Conservation (phyloP, 441 rosid genomes). For the Geranium incanum region DNA sequence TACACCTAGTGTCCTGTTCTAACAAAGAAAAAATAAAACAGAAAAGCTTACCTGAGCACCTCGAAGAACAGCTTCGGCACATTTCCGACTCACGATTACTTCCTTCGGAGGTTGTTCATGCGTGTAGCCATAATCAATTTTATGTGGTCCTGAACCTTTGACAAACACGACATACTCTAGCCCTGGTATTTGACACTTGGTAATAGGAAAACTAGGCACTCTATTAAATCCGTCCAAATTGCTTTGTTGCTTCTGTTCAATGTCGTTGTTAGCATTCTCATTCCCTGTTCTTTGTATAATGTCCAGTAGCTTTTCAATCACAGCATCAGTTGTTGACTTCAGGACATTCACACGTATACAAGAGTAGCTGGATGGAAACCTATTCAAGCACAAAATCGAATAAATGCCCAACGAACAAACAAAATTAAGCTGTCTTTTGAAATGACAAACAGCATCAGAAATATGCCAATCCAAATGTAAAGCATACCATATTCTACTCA, state of each 20-base stretch:
- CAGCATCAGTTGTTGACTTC: conserved; percentile 55
- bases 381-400: conserved; percentile 19
- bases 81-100: conserved; percentile 85
- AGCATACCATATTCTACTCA: neutral
- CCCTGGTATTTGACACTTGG: conserved; percentile 67
- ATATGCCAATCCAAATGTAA: conserved; percentile 1
- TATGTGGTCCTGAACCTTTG: conserved; percentile 81
- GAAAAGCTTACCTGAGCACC: conserved; percentile 74
- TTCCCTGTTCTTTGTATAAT: conserved; percentile 34
- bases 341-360: conserved; percentile 83
- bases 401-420: conserved; percentile 2
- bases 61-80: conserved; percentile 96
- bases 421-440: neutral
- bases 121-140: conserved; percentile 48
- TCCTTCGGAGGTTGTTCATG: conserved; percentile 61
- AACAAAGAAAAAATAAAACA: neutral
- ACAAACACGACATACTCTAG: conserved; percentile 78
- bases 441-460: neutral
- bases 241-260: conserved; percentile 10
- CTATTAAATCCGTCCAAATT: conserved; percentile 1
- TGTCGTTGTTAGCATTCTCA: conserved; percentile 19
- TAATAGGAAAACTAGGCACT: conserved; percentile 26
- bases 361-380: conserved; percentile 80
- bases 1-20: neutral
- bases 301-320: conserved; percentile 54